Evolutionary conservation across 345 rosid species (phyloP).

Genomic region (Lepidium didymum): DNA sequence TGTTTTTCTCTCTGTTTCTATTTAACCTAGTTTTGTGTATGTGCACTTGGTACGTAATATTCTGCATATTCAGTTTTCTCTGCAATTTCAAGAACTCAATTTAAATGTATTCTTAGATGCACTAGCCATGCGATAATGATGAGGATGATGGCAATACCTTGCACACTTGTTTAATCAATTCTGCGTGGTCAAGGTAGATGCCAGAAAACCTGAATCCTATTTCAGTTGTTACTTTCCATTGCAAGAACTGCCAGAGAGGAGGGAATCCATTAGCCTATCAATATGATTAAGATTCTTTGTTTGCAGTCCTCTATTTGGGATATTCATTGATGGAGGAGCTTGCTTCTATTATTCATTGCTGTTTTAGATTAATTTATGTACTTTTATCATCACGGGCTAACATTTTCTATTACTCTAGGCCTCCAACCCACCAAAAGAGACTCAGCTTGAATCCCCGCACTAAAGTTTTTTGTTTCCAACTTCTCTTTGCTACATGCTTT

Average conservation of each 20-base stretch:
- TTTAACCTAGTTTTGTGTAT: conserved; percentile 20
- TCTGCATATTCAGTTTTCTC: conserved; percentile 32
- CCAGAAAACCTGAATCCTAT: conserved; percentile 62
- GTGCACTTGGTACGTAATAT: conserved; percentile 37
- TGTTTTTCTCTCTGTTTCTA: conserved; percentile 24
- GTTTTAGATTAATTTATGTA: conserved; percentile 9
- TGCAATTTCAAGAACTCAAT: conserved; percentile 61
- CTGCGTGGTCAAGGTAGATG: conserved; percentile 89
- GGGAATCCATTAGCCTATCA: conserved; percentile 20
- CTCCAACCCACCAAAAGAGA: conserved; percentile 63
- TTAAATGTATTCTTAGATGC: conserved; percentile 92
- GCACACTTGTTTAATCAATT: conserved; percentile 96
- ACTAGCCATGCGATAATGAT: conserved; percentile 97
- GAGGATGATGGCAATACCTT: conserved; percentile 93
- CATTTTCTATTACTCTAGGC: conserved; percentile 45
- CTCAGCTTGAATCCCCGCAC: conserved; percentile 65
- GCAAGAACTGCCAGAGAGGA: conserved; percentile 28
- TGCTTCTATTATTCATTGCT: background rate
- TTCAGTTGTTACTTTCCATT: conserved; percentile 36
- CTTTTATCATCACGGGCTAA: conserved; percentile 37
- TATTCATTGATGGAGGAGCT: background rate
- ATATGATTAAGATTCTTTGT: conserved; percentile 24
- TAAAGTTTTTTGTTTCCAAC: conserved; percentile 59
- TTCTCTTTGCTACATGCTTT: conserved; percentile 51
- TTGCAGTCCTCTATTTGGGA: conserved; percentile 14